Evolutionary conservation across 352 stramenopile species (phyloP).

Genomic region (Phytophthora tubulina): DNA sequence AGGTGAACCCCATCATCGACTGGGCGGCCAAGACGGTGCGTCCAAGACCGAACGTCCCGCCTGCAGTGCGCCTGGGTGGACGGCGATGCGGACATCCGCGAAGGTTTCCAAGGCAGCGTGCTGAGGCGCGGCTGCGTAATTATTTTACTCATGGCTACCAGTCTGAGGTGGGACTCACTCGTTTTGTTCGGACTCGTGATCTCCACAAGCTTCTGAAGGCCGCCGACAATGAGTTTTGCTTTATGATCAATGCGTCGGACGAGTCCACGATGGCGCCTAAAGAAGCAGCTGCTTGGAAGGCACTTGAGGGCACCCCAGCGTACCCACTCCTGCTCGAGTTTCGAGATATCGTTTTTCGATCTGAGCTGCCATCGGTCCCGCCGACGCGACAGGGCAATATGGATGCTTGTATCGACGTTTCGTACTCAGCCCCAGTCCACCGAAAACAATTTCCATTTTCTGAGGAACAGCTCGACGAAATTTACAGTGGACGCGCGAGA

Average conservation of each 20-base stretch:
- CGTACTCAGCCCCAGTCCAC: not conserved
- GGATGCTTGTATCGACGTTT: slow-evolving; percentile 5
- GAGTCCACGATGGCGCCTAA: not conserved
- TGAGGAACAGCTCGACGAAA: not conserved
- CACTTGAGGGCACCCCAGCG: not conserved
- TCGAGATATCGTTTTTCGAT: slow-evolving; percentile 2
- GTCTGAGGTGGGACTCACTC: slow-evolving; percentile 1
- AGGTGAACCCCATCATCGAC: slow-evolving; percentile 15
- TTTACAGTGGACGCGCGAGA: not conserved
- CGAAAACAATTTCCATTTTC: slow-evolving; percentile 4
- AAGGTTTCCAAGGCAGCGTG: not conserved
- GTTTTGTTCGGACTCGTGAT: slow-evolving; percentile 2
- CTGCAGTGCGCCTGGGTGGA: not conserved
- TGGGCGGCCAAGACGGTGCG: slow-evolving; percentile 2
- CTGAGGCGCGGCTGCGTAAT: not conserved
- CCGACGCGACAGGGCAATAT: not conserved
- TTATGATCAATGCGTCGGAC: not conserved
- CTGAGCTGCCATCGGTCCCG: slow-evolving; percentile 11
- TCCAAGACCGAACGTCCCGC: not conserved
- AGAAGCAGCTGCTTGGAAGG: not conserved
- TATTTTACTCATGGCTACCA: slow-evolving; percentile 4
- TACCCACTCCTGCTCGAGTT: slow-evolving; percentile 9
- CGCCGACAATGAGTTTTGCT: slow-evolving; percentile 17
- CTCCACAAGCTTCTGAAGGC: slow-evolving; percentile 1
- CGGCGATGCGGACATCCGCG: not conserved